phyloP scores from a whole-genome alignment of 805 yeast genomes.

The Metschnikowia baotianmanensis region DNA sequence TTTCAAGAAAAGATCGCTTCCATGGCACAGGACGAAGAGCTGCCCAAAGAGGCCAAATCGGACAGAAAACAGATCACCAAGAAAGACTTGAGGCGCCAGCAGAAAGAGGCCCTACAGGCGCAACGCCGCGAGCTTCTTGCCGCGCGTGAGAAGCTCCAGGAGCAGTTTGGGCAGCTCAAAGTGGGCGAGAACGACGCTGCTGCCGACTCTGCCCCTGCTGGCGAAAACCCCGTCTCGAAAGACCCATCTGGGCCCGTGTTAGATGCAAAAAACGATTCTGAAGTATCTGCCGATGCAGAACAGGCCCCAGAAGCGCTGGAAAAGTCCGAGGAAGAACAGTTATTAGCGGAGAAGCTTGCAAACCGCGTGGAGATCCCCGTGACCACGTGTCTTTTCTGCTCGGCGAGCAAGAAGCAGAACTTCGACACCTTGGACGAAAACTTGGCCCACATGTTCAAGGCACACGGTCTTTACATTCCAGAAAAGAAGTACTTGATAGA shows the following conservation, averaged over 20 bases:
- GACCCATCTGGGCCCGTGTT: too few species aligned
- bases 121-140: constrained; percentile 46
- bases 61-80: constrained; percentile 37
- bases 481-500: constrained; percentile 70
- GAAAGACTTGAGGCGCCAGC: constrained; percentile 49
- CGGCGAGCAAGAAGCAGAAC: constrained; percentile 30
- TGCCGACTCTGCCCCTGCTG: too few species aligned
- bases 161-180: constrained; percentile 5
- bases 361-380: constrained; percentile 48
- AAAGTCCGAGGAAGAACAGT: constrained; percentile 37
- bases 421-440: constrained; percentile 42
- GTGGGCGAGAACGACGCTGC: background rate
- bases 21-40: constrained; percentile 21
- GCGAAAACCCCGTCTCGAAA: too few species aligned
- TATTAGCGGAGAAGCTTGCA: constrained; percentile 44
- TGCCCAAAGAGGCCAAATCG: constrained; percentile 9
- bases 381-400: constrained; percentile 52
- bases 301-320: constrained; percentile 5
- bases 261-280: too few species aligned
- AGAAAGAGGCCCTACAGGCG: constrained; percentile 48
- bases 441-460: constrained; percentile 69
- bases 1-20: constrained; percentile 25
- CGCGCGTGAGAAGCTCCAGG: constrained; percentile 21
- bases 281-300: background rate
- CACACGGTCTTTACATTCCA: constrained; percentile 86